Base-by-base conservation (phyloP, 2,329 filamentous ascomycete genomes). In the Penicillium sp. region DNA sequence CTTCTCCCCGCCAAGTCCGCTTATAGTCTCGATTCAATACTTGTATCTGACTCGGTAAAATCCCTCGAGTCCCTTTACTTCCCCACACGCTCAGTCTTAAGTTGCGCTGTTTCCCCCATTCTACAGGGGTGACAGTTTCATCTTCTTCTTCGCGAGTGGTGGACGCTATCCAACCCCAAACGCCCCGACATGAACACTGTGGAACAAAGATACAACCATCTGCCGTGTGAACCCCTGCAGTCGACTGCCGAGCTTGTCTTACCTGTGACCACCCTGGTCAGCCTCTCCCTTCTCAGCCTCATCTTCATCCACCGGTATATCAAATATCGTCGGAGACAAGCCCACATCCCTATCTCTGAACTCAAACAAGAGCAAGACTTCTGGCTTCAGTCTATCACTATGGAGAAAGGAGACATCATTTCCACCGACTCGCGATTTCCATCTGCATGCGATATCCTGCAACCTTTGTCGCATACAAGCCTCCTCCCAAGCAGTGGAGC, bases 381-480 rank as follows among this genome's bases (percentile, higher is more conserved):
- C 16, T 56, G 50, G 50, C 37, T 44, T 16, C 53, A 55, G 25
- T 46, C 37, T n/a, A 40, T 40, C 45, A 28, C 17, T 19, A 64
- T 61, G 57, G 57, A 64, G 43, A 63, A 61, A 30, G 50, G 53
- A 6, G 35, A 40, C 7, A 17, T 37, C 22, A 11, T 25, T 42
- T 46, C 48, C 48, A 9, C 36, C 4, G 28, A 25, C 47, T 30
- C 38, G 28, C 55, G 33, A 28, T 53, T 53, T 11, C 37, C 49
- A 3, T 60, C 63, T 12, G 63, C 63, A 10, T 55, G 53, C 31
- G 61, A 66, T 51, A 53, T 65, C n/a, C 28, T 66, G 10, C 53
- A 49, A 31, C 62, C 63, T 16, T 50, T 66, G 4, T 66, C 63
- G 19, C 55, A 52, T 16, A 53, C 54, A 19, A 50, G 57, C 6